Evolutionary conservation across 2,329 filamentous ascomycete genomes (phyloP).

Genomic region (Aspergillus terreus): DNA sequence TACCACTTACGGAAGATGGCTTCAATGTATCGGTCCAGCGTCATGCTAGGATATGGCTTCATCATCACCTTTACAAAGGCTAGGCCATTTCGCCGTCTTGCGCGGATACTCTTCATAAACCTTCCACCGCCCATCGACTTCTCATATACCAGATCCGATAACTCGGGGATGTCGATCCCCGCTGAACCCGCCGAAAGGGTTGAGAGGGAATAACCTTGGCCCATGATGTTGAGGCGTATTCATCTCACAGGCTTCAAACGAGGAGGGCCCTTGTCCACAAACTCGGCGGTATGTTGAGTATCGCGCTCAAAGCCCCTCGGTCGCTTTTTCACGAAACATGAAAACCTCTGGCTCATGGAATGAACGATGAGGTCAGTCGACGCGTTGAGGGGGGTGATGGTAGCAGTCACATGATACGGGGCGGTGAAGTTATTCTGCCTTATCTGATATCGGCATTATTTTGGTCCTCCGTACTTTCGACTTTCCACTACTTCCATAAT

Average conservation of each 20-base stretch:
- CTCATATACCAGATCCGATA: conserved; percentile 87
- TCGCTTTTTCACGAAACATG: neutral
- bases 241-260: conserved; percentile 22
- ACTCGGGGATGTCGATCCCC: conserved; percentile 89
- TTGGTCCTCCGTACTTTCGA: neutral
- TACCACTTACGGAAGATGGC: conserved; percentile 64
- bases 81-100: conserved; percentile 82
- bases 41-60: conserved; percentile 81
- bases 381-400: conserved; percentile 3
- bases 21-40: conserved; percentile 73
- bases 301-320: neutral
- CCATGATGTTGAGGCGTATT: conserved; percentile 59
- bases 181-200: conserved; percentile 88
- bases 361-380: conserved; percentile 3
- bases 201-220: conserved; percentile 91
- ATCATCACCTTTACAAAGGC: conserved; percentile 93
- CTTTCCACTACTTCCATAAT: neutral
- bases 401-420: conserved; percentile 8
- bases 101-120: conserved; percentile 95
- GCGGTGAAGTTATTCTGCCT: conserved; percentile 7
- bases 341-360: neutral
- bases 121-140: conserved; percentile 85
- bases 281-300: neutral
- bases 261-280: neutral
- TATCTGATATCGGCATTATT: neutral